Percentiles rank a stretch among this genome's conserved stretches.
phyloP scores from a whole-genome alignment of 2,329 filamentous ascomycete species.

The Boeremia exigua region DNA sequence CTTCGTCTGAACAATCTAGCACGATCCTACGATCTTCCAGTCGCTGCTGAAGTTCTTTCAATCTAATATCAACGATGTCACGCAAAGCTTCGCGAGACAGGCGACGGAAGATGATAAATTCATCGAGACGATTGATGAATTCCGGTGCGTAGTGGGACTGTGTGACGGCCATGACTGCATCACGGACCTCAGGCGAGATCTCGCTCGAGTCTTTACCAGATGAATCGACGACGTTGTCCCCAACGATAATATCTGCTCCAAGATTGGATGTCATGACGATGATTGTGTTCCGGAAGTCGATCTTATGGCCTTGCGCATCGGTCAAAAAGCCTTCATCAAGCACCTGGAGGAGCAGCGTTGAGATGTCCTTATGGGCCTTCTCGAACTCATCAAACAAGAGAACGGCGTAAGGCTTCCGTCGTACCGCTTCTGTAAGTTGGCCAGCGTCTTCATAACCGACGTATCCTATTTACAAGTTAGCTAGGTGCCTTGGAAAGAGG shows the following conservation, averaged over 20 bases:
- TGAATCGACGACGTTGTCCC: slow-evolving; percentile 68
- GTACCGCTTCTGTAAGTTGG: slow-evolving; percentile 92
- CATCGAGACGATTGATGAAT: slow-evolving; percentile 95
- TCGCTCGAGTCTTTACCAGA: slow-evolving; percentile 64
- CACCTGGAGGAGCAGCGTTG: slow-evolving; percentile 87
- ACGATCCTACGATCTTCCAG: slow-evolving; percentile 85
- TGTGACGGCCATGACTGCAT: slow-evolving; percentile 88
- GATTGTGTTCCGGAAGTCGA: slow-evolving; percentile 95
- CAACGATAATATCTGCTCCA: slow-evolving; percentile 88
- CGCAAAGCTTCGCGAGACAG: slow-evolving; percentile 78
- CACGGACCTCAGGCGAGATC: slow-evolving; percentile 74
- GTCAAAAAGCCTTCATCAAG: slow-evolving; percentile 96
- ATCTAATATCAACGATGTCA: slow-evolving; percentile 91
- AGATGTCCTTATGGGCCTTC: slow-evolving; percentile 95
- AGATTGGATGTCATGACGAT: slow-evolving; percentile 97
- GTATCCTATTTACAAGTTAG: slow-evolving; percentile 56
- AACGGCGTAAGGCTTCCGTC: slow-evolving; percentile 93
- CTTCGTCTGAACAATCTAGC: slow-evolving; percentile 72
- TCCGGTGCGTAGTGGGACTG: slow-evolving; percentile 79
- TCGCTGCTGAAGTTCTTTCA: slow-evolving; percentile 81
- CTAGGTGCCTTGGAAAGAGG: not conserved
- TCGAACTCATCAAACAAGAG: slow-evolving; percentile 97
- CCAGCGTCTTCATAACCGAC: slow-evolving; percentile 97
- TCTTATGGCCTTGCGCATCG: slow-evolving; percentile 92
- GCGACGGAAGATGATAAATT: slow-evolving; percentile 95